These are phyloP conservation scores for Fusarium sp. DNA, from an alignment of 2,329 filamentous ascomycete genomes.

Conservation along the genomic window DNA sequence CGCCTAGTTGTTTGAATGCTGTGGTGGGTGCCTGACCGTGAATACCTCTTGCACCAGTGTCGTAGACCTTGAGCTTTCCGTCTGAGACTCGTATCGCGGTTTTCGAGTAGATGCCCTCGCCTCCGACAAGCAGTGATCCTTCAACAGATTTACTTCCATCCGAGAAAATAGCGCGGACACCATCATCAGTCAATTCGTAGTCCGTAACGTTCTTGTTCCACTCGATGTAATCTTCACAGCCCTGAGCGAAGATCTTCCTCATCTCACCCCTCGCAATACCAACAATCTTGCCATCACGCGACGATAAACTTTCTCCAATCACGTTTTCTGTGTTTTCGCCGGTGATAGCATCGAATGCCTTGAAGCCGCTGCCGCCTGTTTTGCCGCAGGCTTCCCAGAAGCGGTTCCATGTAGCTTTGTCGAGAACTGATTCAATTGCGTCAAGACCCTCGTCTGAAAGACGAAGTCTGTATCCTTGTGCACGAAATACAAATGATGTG, in stretches of 20 bases:
- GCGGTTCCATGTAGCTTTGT: conserved; percentile 57
- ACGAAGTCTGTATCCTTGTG: conserved; percentile 71
- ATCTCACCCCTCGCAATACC: conserved; percentile 73
- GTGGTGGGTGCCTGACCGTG: conserved; percentile 72
- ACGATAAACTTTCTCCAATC: conserved; percentile 53
- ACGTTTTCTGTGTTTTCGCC: conserved; percentile 55
- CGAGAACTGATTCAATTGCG: conserved; percentile 69
- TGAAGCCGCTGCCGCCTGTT: conserved; percentile 66
- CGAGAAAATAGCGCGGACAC: conserved; percentile 67
- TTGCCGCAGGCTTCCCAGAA: conserved; percentile 71
- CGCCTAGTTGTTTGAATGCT: conserved; percentile 70
- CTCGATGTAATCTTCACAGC: conserved; percentile 64
- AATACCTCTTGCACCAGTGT: conserved; percentile 71
- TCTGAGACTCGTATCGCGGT: conserved; percentile 69
- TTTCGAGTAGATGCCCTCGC: conserved; percentile 71
- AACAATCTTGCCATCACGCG: conserved; percentile 67
- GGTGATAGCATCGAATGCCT: conserved; percentile 62
- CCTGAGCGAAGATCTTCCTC: conserved; percentile 67
- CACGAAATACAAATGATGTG: conserved; percentile 62
- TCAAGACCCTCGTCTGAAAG: conserved; percentile 67
- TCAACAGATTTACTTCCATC: conserved; percentile 69
- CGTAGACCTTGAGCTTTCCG: conserved; percentile 69
- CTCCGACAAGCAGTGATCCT: conserved; percentile 68
- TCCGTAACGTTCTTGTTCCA: conserved; percentile 67
- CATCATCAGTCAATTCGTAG: conserved; percentile 65